Base-by-base conservation (phyloP, 2,329 filamentous ascomycete genomes). In the Cordyceps tenuipes region DNA sequence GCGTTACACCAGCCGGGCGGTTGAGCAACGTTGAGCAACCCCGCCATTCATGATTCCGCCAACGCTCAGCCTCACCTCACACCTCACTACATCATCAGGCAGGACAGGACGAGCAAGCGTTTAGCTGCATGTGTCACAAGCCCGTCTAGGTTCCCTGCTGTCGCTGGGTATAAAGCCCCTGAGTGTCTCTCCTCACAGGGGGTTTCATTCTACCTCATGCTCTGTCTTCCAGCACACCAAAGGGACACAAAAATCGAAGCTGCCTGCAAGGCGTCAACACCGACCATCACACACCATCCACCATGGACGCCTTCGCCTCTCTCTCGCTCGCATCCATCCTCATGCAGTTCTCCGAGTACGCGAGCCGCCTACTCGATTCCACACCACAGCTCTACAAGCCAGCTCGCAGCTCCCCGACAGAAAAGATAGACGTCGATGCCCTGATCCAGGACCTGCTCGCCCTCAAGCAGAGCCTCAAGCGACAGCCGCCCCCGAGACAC, bases 251-350 rank as follows among this genome's bases (percentile, higher is more conserved):
- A n/a, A 21, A 39, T 23, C 46, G 53, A n/a, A 48, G 5, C 19
- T 5, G 31, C 47, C 55, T 12, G 10, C 8, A 26, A 43, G 34
- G 56, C 56, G 51, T 59, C 26, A 19, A 13, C 39, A 19, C 13
- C 26, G 7, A 31, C 36, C 47, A 31, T 21, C 12, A 17, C 15
- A 7, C 56, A 41, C 17, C 26, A 59, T 59, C 2, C 56, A 41
- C 17, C 26, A 59, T 59, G 56, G 56, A 59, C 29, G 44, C 56
- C 21, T 26, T 59, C n/a, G 39, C 48, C 15, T 39, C 48, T n/a
- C 56, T 59, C 46, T 59, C 56, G 29, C 46, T 51, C 56, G 56
- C 56, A 19, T 51, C 48, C 26, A 52, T 36, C 6, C 26, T 59
- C 26, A 31, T 52, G 26, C 48, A 44, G 5, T 36, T 51, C 13